Conservation (phyloP, 257 asterid genomes). For the Nyctanthes arbortristis region DNA sequence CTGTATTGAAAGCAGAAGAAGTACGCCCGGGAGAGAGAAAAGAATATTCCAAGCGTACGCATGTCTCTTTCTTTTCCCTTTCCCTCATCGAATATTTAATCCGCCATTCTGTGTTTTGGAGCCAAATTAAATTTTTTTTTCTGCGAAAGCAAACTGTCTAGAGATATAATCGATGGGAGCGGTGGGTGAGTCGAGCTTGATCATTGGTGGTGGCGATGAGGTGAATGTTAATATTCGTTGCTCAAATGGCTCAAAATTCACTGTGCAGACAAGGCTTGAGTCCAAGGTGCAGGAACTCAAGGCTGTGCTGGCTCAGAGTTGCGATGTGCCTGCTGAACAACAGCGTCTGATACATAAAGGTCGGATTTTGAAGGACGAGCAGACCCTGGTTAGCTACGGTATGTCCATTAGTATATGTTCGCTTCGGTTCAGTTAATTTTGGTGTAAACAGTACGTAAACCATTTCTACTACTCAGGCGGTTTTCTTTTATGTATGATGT, state of each 20-base stretch:
- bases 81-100: not conserved
- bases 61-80: not conserved
- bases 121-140: too few species aligned
- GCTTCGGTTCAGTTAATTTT: too few species aligned
- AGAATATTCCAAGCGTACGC: not conserved
- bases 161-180: conserved; percentile 35
- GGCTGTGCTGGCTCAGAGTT: conserved; percentile 44
- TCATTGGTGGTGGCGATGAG: conserved; percentile 37
- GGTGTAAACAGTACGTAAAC: too few species aligned
- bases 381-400: conserved; percentile 59
- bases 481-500: not conserved
- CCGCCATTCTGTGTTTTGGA: not conserved
- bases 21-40: not conserved
- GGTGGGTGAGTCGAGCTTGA: conserved; percentile 48
- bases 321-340: conserved; percentile 58
- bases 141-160: not conserved
- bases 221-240: conserved; percentile 57
- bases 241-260: conserved; percentile 63
- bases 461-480: not conserved
- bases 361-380: conserved; percentile 62
- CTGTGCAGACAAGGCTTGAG: conserved; percentile 53
- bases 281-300: conserved; percentile 62
- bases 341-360: conserved; percentile 67
- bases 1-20: not conserved
- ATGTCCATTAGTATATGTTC: conserved; percentile 4